Conservation (phyloP, 805 yeast genomes). For the Candida anglica region DNA sequence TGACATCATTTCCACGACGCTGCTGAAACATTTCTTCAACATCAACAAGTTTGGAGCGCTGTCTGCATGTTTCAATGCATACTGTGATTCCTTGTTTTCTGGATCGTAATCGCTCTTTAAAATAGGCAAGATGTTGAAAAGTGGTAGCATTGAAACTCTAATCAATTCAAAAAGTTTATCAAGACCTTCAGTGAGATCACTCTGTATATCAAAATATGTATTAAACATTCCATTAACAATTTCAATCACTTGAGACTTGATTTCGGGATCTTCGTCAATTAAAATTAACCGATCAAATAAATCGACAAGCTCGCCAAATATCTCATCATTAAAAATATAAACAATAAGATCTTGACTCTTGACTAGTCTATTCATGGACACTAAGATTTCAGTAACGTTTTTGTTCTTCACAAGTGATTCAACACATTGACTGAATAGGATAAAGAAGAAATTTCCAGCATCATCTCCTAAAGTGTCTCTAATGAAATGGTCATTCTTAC, state of each 20-base stretch:
- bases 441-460: slow-evolving; percentile 64
- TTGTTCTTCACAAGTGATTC: slow-evolving; percentile 58
- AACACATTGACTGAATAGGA: slow-evolving; percentile 78
- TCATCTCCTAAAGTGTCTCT: slow-evolving; percentile 54
- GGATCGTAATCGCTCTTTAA: slow-evolving; percentile 44
- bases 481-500: slow-evolving; percentile 40
- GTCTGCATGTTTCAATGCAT: slow-evolving; percentile 23
- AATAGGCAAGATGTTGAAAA: slow-evolving; percentile 59
- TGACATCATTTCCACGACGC: slow-evolving; percentile 59
- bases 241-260: slow-evolving; percentile 49
- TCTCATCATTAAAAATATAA: slow-evolving; percentile 58
- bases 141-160: slow-evolving; percentile 61
- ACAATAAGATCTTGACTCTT: slow-evolving; percentile 50
- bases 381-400: slow-evolving; percentile 48
- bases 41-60: slow-evolving; percentile 36
- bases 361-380: slow-evolving; percentile 45
- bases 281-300: slow-evolving; percentile 68
- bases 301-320: slow-evolving; percentile 74
- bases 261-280: slow-evolving; percentile 57
- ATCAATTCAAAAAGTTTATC: slow-evolving; percentile 82
- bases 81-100: slow-evolving; percentile 18
- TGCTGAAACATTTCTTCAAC: slow-evolving; percentile 46
- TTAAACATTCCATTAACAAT: slow-evolving; percentile 26
- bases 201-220: slow-evolving; percentile 29
- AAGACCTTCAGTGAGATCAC: slow-evolving; percentile 45